Evolutionary conservation across 148 eudicot species (phyloP), one percentile per base, ranked within the genome.

Genomic region (Dysphania ambrosioides): DNA sequence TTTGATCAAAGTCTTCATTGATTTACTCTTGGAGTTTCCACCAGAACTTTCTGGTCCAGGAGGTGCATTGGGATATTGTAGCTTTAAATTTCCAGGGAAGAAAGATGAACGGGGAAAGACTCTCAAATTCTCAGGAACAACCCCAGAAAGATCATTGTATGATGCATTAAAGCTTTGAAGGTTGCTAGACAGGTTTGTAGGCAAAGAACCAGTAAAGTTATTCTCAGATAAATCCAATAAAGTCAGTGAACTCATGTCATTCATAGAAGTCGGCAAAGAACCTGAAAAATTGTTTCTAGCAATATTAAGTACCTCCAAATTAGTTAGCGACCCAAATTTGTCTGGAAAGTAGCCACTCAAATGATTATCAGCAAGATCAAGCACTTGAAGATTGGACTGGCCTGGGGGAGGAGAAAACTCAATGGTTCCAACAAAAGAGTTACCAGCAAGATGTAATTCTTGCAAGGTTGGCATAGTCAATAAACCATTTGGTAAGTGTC

Each of bases 271-370:
- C 53, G 97, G 97, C 61, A 95, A 80, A 58, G 96, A 87, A 36
- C 98, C 98, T 15, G 97, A 90, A 57, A 95, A 84, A 79, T 92
- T 95, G 57, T 95, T 95, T 56, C 83, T 84, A 6, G 93, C 89
- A 29, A 95, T 78, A 80, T 80, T 81, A 31, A 95, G 92, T 53
- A 75, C 83, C 80, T 86, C 80, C 70, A 95, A 91, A 68, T 74
- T 81, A 72, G 87, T 84, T 61, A 95, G 78, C 12, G 89, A 87
- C 40, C 84, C 87, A 75, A 95, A 81, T 72, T 81, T 82, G 73
- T 89, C 92, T 38, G 98, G 97, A 66, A 95, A 86, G 74, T 81
- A 83, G 5, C 98, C 97, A 80, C 73, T 66, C 11, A 95, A 68
- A 73, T 61, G 87, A 76, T 95, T 95, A 57, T 84, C 81, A 80